Conservation (phyloP, 1,139 yeast genomes). For the Suhomyces yuchorum region DNA sequence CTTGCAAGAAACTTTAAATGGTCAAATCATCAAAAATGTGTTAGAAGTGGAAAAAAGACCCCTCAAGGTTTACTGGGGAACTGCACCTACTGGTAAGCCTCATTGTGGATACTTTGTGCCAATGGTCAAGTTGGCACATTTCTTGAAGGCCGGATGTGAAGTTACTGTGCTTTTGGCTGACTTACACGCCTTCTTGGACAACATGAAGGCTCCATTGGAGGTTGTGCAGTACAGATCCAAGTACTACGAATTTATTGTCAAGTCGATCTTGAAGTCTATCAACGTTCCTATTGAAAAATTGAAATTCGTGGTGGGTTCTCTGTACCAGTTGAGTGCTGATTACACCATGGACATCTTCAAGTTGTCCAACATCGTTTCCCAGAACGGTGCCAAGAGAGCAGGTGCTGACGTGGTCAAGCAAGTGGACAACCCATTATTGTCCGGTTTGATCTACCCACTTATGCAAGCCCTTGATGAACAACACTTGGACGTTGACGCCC, state of each 20-base stretch:
- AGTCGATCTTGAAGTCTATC: slow-evolving; percentile 80
- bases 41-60: slow-evolving; percentile 82
- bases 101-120: slow-evolving; percentile 99
- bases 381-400: slow-evolving; percentile 96
- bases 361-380: slow-evolving; percentile 79
- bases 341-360: slow-evolving; percentile 90
- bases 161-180: slow-evolving; percentile 94
- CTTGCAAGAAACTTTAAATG: slow-evolving; percentile 89
- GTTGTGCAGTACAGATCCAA: slow-evolving; percentile 85
- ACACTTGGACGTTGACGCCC: slow-evolving; percentile 84
- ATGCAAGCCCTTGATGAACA: slow-evolving; percentile 99
- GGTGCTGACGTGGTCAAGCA: slow-evolving; percentile 99
- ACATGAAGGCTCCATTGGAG: slow-evolving; percentile 97
- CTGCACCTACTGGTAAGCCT: slow-evolving; percentile 90
- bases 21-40: slow-evolving; percentile 82
- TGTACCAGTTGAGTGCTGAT: slow-evolving; percentile 75
- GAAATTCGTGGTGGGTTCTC: slow-evolving; percentile 81
- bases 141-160: slow-evolving; percentile 93
- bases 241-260: slow-evolving; percentile 82
- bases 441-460: slow-evolving; percentile 94
- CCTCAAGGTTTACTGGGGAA: slow-evolving; percentile 90
- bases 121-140: slow-evolving; percentile 94
- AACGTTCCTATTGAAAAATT: slow-evolving; percentile 91
- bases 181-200: slow-evolving; percentile 94
- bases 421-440: slow-evolving; percentile 87